phyloP scores from a whole-genome alignment of 1,284 basidiomycete genomes.

The Heterobasidion annosum region DNA sequence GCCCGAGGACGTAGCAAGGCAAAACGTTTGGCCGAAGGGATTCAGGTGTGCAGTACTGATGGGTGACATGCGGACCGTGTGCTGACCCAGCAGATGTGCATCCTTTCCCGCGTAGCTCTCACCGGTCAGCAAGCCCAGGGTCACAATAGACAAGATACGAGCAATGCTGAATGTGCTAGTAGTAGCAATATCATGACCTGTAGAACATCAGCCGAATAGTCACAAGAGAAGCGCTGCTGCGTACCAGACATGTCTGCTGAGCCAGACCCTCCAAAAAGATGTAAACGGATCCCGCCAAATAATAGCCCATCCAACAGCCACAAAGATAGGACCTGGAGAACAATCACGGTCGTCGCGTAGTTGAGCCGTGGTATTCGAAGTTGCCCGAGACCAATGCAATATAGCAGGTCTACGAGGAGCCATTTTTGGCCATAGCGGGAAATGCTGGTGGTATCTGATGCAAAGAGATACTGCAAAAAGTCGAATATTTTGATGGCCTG shows the following conservation, averaged over 20 bases:
- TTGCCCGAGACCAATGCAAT: slow-evolving; percentile 48
- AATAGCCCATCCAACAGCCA: slow-evolving; percentile 59
- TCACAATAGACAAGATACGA: slow-evolving; percentile 35
- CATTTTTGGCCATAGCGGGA: slow-evolving; percentile 51
- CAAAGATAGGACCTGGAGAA: slow-evolving; percentile 48
- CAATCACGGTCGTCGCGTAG: slow-evolving; percentile 53
- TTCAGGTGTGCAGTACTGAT: slow-evolving; percentile 83
- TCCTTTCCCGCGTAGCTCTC: slow-evolving; percentile 26
- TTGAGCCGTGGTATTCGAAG: slow-evolving; percentile 74
- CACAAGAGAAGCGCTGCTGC: neutral
- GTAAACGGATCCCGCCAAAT: slow-evolving; percentile 51
- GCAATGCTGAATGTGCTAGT: slow-evolving; percentile 10
- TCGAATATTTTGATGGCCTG: slow-evolving; percentile 64
- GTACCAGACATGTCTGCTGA: slow-evolving; percentile 8
- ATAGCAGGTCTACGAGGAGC: slow-evolving; percentile 59
- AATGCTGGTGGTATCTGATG: slow-evolving; percentile 27
- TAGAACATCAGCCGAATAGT: neutral
- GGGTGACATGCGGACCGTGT: slow-evolving; percentile 85
- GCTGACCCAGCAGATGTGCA: slow-evolving; percentile 75
- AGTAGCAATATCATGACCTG: neutral
- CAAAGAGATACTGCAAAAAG: slow-evolving; percentile 42
- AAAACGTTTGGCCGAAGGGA: slow-evolving; percentile 60
- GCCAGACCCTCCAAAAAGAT: slow-evolving; percentile 10
- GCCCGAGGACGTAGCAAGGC: slow-evolving; percentile 49
- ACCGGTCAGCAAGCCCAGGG: slow-evolving; percentile 38